phyloP scores from a whole-genome alignment of 2,329 filamentous ascomycete species.

The Microsporum canis region DNA sequence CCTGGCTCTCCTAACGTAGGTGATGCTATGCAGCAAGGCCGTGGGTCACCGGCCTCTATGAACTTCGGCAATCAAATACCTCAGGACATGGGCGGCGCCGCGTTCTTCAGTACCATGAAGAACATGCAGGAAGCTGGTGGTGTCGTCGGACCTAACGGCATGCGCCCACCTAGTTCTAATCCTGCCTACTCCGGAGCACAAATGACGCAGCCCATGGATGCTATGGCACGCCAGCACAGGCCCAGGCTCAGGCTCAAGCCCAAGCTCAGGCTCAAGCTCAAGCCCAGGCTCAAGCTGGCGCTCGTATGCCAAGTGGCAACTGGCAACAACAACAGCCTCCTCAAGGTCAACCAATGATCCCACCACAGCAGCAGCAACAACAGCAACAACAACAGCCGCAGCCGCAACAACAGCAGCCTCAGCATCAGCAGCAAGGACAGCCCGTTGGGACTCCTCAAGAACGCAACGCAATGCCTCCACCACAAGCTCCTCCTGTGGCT shows the following conservation, averaged over 20 bases:
- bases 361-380: constrained; percentile 20
- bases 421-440: constrained; percentile 28
- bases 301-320: constrained; percentile 30
- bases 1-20: constrained; percentile 48
- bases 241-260: constrained; percentile 4
- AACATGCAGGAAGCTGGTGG: constrained; percentile 29
- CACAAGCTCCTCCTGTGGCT: constrained; percentile 33
- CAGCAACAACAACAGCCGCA: constrained; percentile 34
- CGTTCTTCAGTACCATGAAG: constrained; percentile 33
- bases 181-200: constrained; percentile 35
- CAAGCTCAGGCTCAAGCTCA: neutral
- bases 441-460: constrained; percentile 47
- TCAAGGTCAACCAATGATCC: constrained; percentile 37
- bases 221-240: constrained; percentile 23
- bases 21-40: constrained; percentile 44
- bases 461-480: constrained; percentile 42
- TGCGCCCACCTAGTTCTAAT: constrained; percentile 49
- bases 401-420: constrained; percentile 24
- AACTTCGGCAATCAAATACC: constrained; percentile 43
- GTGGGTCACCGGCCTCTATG: constrained; percentile 51
- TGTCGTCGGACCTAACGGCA: constrained; percentile 37
- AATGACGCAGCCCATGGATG: constrained; percentile 36
- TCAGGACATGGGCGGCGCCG: constrained; percentile 30
- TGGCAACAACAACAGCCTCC: constrained; percentile 28
- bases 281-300: constrained; percentile 9